Evolutionary conservation across 129 eudicot species (phyloP).

Genomic region (Kitagawia praeruptora): DNA sequence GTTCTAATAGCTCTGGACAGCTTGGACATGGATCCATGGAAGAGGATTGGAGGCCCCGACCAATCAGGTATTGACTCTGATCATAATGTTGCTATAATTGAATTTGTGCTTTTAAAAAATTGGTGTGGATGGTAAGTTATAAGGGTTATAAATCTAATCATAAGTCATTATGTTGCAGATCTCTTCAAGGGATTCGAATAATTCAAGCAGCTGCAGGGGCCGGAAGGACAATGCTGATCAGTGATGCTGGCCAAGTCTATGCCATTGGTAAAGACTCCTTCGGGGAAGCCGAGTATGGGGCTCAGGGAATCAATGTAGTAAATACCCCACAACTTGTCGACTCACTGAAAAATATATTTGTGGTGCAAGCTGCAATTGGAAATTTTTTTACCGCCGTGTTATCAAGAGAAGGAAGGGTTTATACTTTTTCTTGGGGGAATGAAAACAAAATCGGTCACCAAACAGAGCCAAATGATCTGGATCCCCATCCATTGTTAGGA

Average conservation of each 20-base stretch:
- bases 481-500: conserved; percentile 82
- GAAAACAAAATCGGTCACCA: conserved; percentile 94
- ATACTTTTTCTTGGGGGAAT: conserved; percentile 92
- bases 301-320: conserved; percentile 62
- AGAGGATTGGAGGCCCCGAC: conserved; percentile 66
- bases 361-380: conserved; percentile 95
- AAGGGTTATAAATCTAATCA: conserved; percentile 8
- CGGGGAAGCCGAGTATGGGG: conserved; percentile 82
- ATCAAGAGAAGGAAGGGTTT: conserved; percentile 85
- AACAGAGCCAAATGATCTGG: conserved; percentile 67
- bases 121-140: neutral
- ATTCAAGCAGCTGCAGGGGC: conserved; percentile 98
- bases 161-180: conserved; percentile 38
- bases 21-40: conserved; percentile 85
- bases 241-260: conserved; percentile 76
- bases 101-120: neutral
- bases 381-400: conserved; percentile 88
- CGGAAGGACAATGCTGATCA: conserved; percentile 81
- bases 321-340: conserved; percentile 75
- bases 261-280: conserved; percentile 89
- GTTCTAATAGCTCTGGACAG: conserved; percentile 86
- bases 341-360: conserved; percentile 79
- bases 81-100: neutral
- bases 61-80: conserved; percentile 43
- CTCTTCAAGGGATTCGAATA: conserved; percentile 72